Evolutionary conservation across 768 basidiomycete genomes (phyloP), one percentile per base, ranked within the genome.

Genomic region (Suillus occidentalis): DNA sequence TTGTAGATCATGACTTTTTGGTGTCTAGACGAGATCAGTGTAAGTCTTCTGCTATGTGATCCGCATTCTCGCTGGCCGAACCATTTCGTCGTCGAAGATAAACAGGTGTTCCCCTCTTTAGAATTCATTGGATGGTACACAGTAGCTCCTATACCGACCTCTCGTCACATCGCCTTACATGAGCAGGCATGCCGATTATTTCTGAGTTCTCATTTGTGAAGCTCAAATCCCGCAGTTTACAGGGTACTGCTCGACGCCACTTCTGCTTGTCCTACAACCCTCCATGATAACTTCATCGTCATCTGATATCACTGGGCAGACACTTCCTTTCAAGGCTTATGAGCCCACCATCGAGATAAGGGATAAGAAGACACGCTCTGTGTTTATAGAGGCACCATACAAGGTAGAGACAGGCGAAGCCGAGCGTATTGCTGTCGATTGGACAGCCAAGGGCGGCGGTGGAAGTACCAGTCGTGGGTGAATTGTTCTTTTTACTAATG

Each of bases 41-140:
- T 89, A 65, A 79, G 83, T 70, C 78, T 66, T 64, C 53, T n/a
- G n/a, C n/a, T 28, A 55, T 56, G 34, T 63, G 43, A 16, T 43
- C 28, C 12, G 12, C n/a, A 16, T 53, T 14, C 36, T 34, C 62
- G 37, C 57, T 60, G 63, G 25, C 39, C 67, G 63, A 53, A 68
- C 25, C 40, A 60, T 36, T 12, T 63, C 60, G 50, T 53, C 57
- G 62, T 61, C 60, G 52, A 76, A 99, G 97, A 95, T 83, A 97
- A 97, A 77, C 95, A 97, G 78, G 97, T 99, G 25, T 99, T 99
- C 76, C 97, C 97, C 13, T 95, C 95, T 1, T 84, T 99, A 40
- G 97, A 99, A 73, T 90, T 99, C 72, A 92, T 99, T 60, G 97
- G 97, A 9, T 99, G 97, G 97, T 99, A 99, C 77, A 92, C 92